Percentiles rank a stretch among this genome's conserved stretches.
phyloP scores from a whole-genome alignment of 2,329 filamentous ascomycete genomes.

The Penicillium paneum region DNA sequence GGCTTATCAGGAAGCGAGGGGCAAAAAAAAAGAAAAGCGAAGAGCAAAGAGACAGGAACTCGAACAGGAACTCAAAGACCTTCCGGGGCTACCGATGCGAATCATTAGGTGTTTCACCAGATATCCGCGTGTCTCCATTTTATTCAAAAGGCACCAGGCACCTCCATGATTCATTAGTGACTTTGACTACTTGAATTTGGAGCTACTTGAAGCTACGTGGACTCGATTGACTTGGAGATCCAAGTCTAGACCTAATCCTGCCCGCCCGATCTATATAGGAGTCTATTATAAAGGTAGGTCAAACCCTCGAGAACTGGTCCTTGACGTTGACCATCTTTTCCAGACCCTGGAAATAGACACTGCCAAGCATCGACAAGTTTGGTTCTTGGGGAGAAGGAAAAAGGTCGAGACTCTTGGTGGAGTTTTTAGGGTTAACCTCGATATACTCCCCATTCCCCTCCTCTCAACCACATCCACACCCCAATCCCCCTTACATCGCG shows the following conservation, averaged over 20 bases:
- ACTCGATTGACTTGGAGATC: not conserved
- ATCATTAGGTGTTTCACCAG: constrained; percentile 26
- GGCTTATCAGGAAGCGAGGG: constrained; percentile 36
- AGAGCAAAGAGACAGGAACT: not conserved
- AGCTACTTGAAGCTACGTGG: not conserved
- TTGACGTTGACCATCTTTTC: constrained; percentile 20
- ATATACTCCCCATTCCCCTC: not conserved
- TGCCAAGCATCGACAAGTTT: constrained; percentile 9
- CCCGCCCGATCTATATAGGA: not conserved
- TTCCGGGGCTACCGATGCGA: constrained; percentile 27
- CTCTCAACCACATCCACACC: not conserved
- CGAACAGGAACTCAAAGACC: constrained; percentile 14
- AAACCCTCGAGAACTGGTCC: constrained; percentile 6
- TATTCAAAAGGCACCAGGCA: constrained; percentile 25
- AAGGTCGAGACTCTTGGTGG: constrained; percentile 16
- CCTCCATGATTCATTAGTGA: constrained; percentile 22
- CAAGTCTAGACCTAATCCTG: constrained; percentile 3
- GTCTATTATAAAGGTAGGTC: not conserved
- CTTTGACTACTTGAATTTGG: not conserved
- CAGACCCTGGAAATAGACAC: constrained; percentile 9
- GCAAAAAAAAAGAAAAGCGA: constrained; percentile 4
- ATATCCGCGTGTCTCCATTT: constrained; percentile 11
- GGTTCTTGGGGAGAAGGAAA: constrained; percentile 5
- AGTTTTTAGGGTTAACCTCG: constrained; percentile 4
- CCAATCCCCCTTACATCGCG: constrained; percentile 20